Conservation (phyloP, 164 flowering plant species). For the Warburgia ugandensis region DNA sequence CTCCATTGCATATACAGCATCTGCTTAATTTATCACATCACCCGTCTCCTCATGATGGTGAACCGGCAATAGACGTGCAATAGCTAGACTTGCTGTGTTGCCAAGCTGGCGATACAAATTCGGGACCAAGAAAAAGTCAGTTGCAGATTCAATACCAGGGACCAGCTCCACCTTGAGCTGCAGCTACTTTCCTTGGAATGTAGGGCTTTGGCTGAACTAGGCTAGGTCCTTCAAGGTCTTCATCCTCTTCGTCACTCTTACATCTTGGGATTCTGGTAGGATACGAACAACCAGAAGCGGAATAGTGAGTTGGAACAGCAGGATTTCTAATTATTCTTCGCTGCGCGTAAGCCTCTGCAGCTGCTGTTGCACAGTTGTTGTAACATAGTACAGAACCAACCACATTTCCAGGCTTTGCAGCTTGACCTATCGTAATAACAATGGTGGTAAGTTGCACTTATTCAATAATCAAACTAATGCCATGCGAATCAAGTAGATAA, state of each 20-base stretch:
- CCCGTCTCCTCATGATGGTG: too few relatives aligned
- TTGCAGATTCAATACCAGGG: conserved; percentile 46
- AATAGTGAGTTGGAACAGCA: conserved; percentile 40
- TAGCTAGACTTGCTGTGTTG: too few relatives aligned
- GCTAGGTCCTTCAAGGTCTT: conserved; percentile 46
- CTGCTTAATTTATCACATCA: too few relatives aligned
- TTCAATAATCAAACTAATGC: background rate
- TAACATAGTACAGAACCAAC: conserved; percentile 69
- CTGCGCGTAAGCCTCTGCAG: conserved; percentile 51
- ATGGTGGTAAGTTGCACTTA: background rate
- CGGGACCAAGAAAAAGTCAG: background rate
- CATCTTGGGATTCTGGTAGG: conserved; percentile 60
- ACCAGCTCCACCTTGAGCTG: conserved; percentile 63
- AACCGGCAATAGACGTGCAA: too few relatives aligned
- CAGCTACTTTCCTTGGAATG: conserved; percentile 73
- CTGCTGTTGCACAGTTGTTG: conserved; percentile 57
- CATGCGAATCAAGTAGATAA: background rate
- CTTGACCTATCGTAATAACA: conserved; percentile 30
- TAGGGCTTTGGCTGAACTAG: conserved; percentile 67
- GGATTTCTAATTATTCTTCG: conserved; percentile 55
- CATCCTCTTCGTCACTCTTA: conserved; percentile 62
- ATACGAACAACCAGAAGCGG: conserved; percentile 44
- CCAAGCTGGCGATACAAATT: too few relatives aligned
- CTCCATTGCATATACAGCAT: too few relatives aligned
- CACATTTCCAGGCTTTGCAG: conserved; percentile 88